These are phyloP conservation scores for Populus nigra DNA, from an alignment of 345 rosid species.

Conservation along the genomic window DNA sequence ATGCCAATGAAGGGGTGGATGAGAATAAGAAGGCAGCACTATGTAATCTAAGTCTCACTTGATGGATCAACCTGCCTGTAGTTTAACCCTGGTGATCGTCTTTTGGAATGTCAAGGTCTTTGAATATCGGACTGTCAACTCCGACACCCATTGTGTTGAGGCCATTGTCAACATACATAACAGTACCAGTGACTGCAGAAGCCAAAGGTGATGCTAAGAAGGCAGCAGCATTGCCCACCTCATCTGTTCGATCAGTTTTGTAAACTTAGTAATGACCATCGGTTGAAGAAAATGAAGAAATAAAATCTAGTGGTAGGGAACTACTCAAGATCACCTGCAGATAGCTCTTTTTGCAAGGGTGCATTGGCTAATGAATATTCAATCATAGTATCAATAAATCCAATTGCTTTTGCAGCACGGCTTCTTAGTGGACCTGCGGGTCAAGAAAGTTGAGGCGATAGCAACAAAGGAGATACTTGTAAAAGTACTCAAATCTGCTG, in stretches of 20 bases:
- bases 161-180: slow-evolving; percentile 90
- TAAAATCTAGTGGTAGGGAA: not conserved
- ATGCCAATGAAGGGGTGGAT: not conserved
- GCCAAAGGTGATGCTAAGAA: slow-evolving; percentile 91
- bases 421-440: slow-evolving; percentile 62
- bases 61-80: not conserved
- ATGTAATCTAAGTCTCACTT: not conserved
- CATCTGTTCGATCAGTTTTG: slow-evolving; percentile 53
- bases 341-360: slow-evolving; percentile 79
- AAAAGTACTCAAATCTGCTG: not conserved
- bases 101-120: slow-evolving; percentile 66
- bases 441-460: not conserved
- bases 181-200: slow-evolving; percentile 86
- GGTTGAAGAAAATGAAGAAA: not conserved
- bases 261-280: not conserved
- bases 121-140: slow-evolving; percentile 77
- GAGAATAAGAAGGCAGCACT: not conserved
- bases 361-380: slow-evolving; percentile 79
- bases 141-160: slow-evolving; percentile 94
- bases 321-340: slow-evolving; percentile 53
- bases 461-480: not conserved
- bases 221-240: slow-evolving; percentile 91
- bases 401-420: slow-evolving; percentile 80
- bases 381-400: slow-evolving; percentile 78
- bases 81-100: slow-evolving; percentile 37